A percentile compares a stretch with the other conserved stretches of the same genome.
Conservation (phyloP, 73 alveolate species). For the Blepharisma stoltei region DNA sequence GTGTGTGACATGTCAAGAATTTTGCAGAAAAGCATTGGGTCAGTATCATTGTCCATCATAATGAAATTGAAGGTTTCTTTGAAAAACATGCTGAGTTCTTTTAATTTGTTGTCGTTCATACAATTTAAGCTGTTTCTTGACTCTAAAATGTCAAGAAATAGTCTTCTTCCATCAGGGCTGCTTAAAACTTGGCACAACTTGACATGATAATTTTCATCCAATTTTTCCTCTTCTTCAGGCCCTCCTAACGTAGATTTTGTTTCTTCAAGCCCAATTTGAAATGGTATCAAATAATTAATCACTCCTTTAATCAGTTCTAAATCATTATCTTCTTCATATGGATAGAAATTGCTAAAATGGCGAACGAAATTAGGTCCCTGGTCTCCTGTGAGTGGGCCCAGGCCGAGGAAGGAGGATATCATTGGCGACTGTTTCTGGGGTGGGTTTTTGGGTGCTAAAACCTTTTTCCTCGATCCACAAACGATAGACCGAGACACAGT, state of each 20-base stretch:
- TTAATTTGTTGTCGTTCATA: too few species aligned
- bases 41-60: background rate
- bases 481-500: too few species aligned
- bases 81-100: background rate
- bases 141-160: slow-evolving; percentile 6
- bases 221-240: background rate
- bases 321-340: background rate
- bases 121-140: background rate
- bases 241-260: too few species aligned
- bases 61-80: background rate
- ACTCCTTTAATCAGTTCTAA: background rate
- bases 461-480: too few species aligned
- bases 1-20: background rate
- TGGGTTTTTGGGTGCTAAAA: too few species aligned
- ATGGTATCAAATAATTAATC: background rate
- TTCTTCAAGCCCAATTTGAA: background rate
- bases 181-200: background rate
- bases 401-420: too few species aligned
- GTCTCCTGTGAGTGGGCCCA: too few species aligned
- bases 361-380: too few species aligned
- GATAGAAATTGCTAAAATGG: too few species aligned
- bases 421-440: too few species aligned
- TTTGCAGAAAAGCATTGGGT: background rate
- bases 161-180: slow-evolving; percentile 9
- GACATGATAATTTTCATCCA: background rate